phyloP scores from a whole-genome alignment of 768 basidiomycete genomes.

The Astraeus odoratus region DNA sequence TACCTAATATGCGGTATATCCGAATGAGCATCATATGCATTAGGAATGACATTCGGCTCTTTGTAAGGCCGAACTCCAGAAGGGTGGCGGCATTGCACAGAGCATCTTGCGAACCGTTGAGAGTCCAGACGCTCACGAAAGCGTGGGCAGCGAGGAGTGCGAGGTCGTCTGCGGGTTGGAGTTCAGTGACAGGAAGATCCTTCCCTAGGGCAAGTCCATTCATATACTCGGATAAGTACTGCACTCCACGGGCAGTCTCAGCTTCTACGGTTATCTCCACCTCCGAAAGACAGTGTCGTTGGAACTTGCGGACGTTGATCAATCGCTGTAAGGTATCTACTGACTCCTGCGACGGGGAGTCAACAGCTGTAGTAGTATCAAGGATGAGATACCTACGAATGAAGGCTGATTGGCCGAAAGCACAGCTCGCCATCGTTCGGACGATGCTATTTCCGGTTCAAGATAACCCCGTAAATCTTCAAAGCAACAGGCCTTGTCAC shows the following conservation, averaged over 20 bases:
- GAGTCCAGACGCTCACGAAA: slow-evolving; percentile 56
- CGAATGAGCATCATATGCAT: slow-evolving; percentile 71
- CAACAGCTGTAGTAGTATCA: slow-evolving; percentile 6
- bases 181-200: slow-evolving; percentile 62
- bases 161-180: slow-evolving; percentile 86
- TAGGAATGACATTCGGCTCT: slow-evolving; percentile 76
- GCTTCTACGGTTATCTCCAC: slow-evolving; percentile 48
- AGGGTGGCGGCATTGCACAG: slow-evolving; percentile 59
- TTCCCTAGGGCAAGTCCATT: slow-evolving; percentile 60
- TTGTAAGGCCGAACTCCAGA: slow-evolving; percentile 64
- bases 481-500: slow-evolving; percentile 79
- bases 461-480: slow-evolving; percentile 78
- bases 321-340: slow-evolving; percentile 50
- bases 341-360: slow-evolving; percentile 35
- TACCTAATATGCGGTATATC: slow-evolving; percentile 78
- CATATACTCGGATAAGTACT: slow-evolving; percentile 58
- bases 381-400: slow-evolving; percentile 37
- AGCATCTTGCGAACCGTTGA: slow-evolving; percentile 46
- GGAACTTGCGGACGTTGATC: slow-evolving; percentile 72
- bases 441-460: slow-evolving; percentile 39
- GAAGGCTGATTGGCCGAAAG: slow-evolving; percentile 40
- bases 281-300: slow-evolving; percentile 49
- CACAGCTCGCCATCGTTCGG: slow-evolving; percentile 47
- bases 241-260: slow-evolving; percentile 45
- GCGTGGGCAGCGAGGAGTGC: slow-evolving; percentile 67